Evolutionary conservation across 495 filamentous ascomycete genomes (phyloP), one percentile per base, ranked within the genome.

Genomic region (Podospora conica): DNA sequence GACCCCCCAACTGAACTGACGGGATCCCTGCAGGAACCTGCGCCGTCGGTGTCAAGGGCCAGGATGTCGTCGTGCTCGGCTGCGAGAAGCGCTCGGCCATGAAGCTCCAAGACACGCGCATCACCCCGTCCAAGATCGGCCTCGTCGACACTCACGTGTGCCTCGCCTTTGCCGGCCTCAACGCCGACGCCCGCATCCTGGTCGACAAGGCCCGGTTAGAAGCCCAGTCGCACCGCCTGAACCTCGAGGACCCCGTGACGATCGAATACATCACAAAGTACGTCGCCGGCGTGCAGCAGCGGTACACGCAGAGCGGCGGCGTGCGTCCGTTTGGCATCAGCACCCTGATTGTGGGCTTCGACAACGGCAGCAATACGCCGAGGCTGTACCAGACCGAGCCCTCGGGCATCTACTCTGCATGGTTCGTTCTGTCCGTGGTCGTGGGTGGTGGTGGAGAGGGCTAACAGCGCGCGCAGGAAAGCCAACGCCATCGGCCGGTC

Each of bases 241-340:
- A 95, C n/a, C 92, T 98, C 59, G 95, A 98, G 77, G 95, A 98
- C 78, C 93, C 95, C 63, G 91, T 96, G 64, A 92, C 89, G 53
- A 96, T 98, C 75, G 95, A 98, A 81, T 98, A 98, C 82, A 97
- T 98, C 74, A 97, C 95, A 64, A 98, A 98, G 81, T 96, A 97
- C 76, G 89, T 98, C 63, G 95, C 95, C 54, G 90, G 94, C 54
- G 96, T 98, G 68, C 95, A 98, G 82, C 95, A 98, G 83, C 85
- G 91, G 75, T 98, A 98, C 81, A 98, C 95, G 56, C 95, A 98
- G 82, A 95, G 91, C 73, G 95, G 95, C 79, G 95, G 95, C 82
- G 95, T 98, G 2, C 82, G 96, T 74, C 95, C 95, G 21, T 98
- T 98, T 76, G 95, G 95, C 63, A 96, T 98, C 75, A 96, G 92